phyloP scores from a whole-genome alignment of 2,329 filamentous ascomycete genomes.

The Alternaria sp. region DNA sequence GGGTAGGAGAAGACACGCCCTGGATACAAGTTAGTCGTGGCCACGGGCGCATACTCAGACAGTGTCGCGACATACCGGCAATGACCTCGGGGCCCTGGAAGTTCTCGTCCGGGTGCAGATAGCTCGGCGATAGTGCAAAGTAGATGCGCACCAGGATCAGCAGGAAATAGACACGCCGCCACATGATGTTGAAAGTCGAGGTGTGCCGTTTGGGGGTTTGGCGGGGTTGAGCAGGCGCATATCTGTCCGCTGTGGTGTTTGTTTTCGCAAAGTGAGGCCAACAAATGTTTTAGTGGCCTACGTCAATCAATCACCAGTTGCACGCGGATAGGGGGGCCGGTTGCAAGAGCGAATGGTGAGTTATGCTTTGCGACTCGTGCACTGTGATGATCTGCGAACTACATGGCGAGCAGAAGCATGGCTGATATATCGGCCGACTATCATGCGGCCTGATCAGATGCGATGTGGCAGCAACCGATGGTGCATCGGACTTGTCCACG shows the following conservation, averaged over 20 bases:
- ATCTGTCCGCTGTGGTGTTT: constrained; percentile 28
- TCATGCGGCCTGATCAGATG: constrained; percentile 31
- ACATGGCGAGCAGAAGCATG: constrained; percentile 20
- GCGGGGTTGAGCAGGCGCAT: constrained; percentile 38
- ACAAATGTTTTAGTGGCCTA: constrained; percentile 30
- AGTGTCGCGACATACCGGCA: constrained; percentile 66
- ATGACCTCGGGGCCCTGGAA: constrained; percentile 98
- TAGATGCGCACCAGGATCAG: constrained; percentile 87
- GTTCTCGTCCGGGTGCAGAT: constrained; percentile 97
- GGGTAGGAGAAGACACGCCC: constrained; percentile 93
- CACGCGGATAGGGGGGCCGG: constrained; percentile 31
- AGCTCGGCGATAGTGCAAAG: constrained; percentile 93
- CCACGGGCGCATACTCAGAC: neutral
- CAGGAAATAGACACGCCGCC: constrained; percentile 86
- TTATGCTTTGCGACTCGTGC: constrained; percentile 13
- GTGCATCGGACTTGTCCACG: constrained; percentile 14
- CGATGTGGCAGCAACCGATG: constrained; percentile 15
- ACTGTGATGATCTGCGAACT: constrained; percentile 7
- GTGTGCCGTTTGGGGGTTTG: constrained; percentile 18
- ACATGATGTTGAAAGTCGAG: constrained; percentile 66
- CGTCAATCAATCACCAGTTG: constrained; percentile 30
- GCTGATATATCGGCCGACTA: constrained; percentile 12
- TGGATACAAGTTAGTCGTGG: constrained; percentile 49
- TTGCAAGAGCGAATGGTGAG: constrained; percentile 4
- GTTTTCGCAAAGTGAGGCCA: constrained; percentile 23